Evolutionary conservation across 73 alveolate genomes (phyloP).

Genomic region (Paramecium tetraurelia): DNA sequence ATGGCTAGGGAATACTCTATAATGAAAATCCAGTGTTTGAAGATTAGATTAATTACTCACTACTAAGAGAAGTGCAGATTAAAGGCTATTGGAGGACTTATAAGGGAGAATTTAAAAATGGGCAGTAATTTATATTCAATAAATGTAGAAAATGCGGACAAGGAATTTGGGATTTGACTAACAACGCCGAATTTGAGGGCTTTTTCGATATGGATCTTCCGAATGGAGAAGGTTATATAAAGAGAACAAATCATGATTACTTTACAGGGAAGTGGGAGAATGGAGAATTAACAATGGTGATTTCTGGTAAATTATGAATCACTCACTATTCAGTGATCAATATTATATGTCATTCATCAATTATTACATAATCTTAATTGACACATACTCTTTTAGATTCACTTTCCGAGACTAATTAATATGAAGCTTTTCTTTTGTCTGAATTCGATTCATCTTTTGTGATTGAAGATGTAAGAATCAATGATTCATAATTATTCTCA

Average conservation of each 20-base stretch:
- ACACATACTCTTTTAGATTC: background rate
- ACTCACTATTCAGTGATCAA: background rate
- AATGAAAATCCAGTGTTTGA: background rate
- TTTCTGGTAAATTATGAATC: background rate
- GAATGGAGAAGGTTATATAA: background rate
- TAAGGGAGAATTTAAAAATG: background rate
- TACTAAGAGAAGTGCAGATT: background rate
- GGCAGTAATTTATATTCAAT: background rate
- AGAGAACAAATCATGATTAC: background rate
- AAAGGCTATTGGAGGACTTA: background rate
- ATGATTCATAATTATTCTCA: no score
- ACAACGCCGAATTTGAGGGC: background rate
- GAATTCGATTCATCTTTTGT: background rate
- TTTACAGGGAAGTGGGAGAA: background rate
- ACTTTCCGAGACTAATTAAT: no score
- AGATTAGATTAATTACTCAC: background rate
- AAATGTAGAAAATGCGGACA: background rate
- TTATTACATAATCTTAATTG: background rate
- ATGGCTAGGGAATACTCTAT: background rate
- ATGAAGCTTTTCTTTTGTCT: no score
- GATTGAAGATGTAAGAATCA: background rate
- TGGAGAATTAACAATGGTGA: background rate
- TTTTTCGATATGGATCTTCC: background rate
- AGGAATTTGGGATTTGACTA: background rate
- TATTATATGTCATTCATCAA: background rate